A percentile compares a stretch with the other conserved stretches of the same genome.
phyloP scores from a whole-genome alignment of 768 basidiomycete genomes.

The Coprinellus micaceus region DNA sequence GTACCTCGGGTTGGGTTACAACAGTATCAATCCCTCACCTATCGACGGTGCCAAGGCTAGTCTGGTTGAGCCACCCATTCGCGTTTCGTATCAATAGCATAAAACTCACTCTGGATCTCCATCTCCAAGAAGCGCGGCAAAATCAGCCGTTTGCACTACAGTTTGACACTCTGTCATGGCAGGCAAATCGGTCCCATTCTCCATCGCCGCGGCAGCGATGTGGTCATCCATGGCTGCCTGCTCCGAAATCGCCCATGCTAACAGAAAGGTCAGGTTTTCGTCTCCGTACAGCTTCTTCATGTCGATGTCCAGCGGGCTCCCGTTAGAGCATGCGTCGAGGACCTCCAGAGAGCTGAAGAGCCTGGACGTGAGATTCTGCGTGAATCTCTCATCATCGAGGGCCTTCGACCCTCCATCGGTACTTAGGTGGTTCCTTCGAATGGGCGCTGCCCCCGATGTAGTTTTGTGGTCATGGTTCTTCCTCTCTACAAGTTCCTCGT shows the following conservation, averaged over 20 bases:
- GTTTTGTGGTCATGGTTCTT: not conserved
- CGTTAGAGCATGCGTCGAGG: not conserved
- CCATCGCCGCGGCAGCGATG: not conserved
- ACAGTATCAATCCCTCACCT: too few relatives aligned
- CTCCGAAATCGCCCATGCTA: slow-evolving; percentile 1
- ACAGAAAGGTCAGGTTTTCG: not conserved
- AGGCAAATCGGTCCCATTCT: not conserved
- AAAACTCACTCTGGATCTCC: slow-evolving; percentile 1
- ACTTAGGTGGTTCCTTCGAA: not conserved
- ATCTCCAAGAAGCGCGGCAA: slow-evolving; percentile 1
- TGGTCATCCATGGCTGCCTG: slow-evolving; percentile 7
- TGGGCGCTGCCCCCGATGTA: too few relatives aligned
- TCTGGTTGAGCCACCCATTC: not conserved
- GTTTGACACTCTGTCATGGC: slow-evolving; percentile 4
- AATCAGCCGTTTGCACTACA: not conserved
- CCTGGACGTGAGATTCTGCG: not conserved
- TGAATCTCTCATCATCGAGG: not conserved
- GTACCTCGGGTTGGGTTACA: not conserved
- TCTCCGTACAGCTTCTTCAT: not conserved
- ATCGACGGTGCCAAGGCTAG: not conserved
- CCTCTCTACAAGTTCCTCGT: not conserved
- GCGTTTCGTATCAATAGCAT: not conserved
- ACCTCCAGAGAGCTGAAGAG: not conserved
- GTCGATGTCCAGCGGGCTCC: not conserved
- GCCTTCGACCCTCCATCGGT: not conserved